These are phyloP conservation scores for Paramyrothecium roridum DNA, from an alignment of 2,329 filamentous ascomycete genomes.

Conservation along the genomic window DNA sequence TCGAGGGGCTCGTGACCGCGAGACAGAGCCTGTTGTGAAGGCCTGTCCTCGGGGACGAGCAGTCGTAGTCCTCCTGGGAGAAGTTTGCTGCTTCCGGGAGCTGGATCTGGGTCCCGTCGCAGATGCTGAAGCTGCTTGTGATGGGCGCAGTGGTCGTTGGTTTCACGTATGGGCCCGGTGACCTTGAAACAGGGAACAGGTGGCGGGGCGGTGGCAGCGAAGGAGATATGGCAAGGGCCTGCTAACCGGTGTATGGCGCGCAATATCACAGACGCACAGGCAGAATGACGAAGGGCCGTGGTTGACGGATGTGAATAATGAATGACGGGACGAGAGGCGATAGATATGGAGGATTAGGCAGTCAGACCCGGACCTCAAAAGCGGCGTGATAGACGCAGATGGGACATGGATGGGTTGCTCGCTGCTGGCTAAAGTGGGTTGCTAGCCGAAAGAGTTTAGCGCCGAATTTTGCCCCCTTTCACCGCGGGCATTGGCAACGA, in stretches of 20 bases:
- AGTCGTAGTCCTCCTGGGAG: neutral
- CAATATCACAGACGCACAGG: neutral
- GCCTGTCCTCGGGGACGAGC: neutral
- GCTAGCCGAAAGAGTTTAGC: conserved; percentile 13
- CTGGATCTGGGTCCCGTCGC: neutral
- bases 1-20: conserved; percentile 19
- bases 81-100: neutral
- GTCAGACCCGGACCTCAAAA: conserved; percentile 18
- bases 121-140: neutral
- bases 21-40: neutral
- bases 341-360: conserved; percentile 19
- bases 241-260: neutral
- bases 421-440: conserved; percentile 14
- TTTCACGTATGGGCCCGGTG: too few species aligned
- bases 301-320: conserved; percentile 4
- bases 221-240: neutral
- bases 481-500: conserved; percentile 12
- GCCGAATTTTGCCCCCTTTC: conserved; percentile 13
- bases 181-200: neutral
- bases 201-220: neutral
- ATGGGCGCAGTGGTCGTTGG: neutral
- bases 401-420: neutral
- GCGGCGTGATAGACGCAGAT: conserved; percentile 16
- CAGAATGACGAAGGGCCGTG: conserved; percentile 6
- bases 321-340: conserved; percentile 6